Evolutionary conservation across 2,329 filamentous ascomycete genomes (phyloP).

Genomic region (Clarireedia hainanense): DNA sequence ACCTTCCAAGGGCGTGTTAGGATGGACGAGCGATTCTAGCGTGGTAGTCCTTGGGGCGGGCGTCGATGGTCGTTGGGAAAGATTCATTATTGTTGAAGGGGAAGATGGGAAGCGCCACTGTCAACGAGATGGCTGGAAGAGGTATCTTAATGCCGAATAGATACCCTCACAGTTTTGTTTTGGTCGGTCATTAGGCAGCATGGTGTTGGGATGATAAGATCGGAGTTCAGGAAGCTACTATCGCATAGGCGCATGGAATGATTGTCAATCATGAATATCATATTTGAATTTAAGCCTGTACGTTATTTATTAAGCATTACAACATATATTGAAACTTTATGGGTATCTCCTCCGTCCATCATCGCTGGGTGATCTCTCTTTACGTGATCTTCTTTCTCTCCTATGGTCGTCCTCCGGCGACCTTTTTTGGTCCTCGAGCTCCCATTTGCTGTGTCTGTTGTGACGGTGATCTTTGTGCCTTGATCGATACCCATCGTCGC

Average conservation of each 20-base stretch:
- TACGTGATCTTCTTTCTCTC: conserved; percentile 1
- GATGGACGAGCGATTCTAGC: conserved; percentile 70
- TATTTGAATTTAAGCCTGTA: neutral
- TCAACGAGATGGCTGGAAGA: conserved; percentile 72
- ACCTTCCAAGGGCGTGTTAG: conserved; percentile 74
- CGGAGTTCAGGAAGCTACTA: neutral
- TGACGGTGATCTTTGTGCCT: conserved; percentile 13
- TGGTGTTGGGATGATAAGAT: neutral
- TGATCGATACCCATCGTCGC: conserved; percentile 11
- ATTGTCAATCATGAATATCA: neutral
- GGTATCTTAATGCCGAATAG: conserved; percentile 49
- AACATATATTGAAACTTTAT: neutral
- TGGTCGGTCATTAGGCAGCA: neutral
- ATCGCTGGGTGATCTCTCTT: conserved; percentile 4
- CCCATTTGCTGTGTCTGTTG: neutral
- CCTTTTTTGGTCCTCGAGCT: conserved; percentile 1
- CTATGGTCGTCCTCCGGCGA: conserved; percentile 7
- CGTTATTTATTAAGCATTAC: neutral
- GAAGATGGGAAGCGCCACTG: conserved; percentile 61
- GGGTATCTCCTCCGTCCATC: conserved; percentile 11
- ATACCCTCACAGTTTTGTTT: neutral
- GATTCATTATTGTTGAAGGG: conserved; percentile 63
- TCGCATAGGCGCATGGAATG: neutral
- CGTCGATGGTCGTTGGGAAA: conserved; percentile 78
- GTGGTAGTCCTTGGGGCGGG: conserved; percentile 74